Evolutionary conservation across 371 early-diverging fungal species (phyloP).

Genomic region (Lichtheimia ramosa): DNA sequence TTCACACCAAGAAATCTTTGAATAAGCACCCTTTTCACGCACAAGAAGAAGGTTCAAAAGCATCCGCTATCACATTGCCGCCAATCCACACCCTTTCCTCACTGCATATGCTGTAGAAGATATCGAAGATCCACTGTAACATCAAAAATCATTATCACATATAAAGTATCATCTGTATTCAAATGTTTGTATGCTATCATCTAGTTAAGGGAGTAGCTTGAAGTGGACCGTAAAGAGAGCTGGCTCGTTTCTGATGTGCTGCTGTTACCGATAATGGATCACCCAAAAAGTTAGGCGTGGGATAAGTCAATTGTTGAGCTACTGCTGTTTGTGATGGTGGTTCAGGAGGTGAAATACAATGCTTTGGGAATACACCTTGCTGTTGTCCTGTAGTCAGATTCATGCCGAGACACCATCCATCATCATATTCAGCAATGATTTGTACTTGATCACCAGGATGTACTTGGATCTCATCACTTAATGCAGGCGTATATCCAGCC

Average conservation of each 20-base stretch:
- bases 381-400: slow-evolving; percentile 17
- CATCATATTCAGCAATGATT: slow-evolving; percentile 25
- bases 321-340: neutral
- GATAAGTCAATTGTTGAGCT: neutral
- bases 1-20: too few species aligned
- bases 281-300: slow-evolving; percentile 1
- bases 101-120: too few species aligned
- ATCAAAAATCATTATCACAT: too few species aligned
- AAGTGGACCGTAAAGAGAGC: neutral
- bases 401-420: slow-evolving; percentile 25
- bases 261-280: neutral
- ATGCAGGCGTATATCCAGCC: slow-evolving; percentile 35
- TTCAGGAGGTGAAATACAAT: slow-evolving; percentile 28
- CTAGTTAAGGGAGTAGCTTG: neutral
- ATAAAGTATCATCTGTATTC: too few species aligned
- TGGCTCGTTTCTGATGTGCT: neutral
- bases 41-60: too few species aligned
- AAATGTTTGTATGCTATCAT: too few species aligned
- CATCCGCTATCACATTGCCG: too few species aligned
- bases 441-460: slow-evolving; percentile 30
- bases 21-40: too few species aligned
- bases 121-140: too few species aligned
- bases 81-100: too few species aligned
- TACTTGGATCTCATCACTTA: slow-evolving; percentile 26
- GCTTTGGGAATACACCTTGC: slow-evolving; percentile 57